Conservation (phyloP, 2,329 filamentous ascomycete genomes). For the Herpomyces periplanetae region DNA sequence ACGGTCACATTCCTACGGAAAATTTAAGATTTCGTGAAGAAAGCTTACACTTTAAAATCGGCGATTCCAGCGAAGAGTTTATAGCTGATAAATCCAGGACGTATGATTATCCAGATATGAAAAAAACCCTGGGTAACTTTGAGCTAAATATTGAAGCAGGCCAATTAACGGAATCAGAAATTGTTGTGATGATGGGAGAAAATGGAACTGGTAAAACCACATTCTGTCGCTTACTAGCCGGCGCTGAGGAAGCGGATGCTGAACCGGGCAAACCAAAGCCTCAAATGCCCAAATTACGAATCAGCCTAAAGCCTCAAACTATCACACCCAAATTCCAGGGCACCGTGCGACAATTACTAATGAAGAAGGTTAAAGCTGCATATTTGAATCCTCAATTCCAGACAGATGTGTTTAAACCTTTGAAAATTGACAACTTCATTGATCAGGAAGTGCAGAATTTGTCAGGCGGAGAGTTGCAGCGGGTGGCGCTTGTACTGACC, state of each 20-base stretch:
- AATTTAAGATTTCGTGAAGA: constrained; percentile 95
- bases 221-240: constrained; percentile 82
- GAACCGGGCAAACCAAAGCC: constrained; percentile 22
- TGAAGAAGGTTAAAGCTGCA: constrained; percentile 94
- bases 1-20: constrained; percentile 88
- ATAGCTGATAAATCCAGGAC: constrained; percentile 42
- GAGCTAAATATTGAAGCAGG: constrained; percentile 41
- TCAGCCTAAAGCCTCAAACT: constrained; percentile 97
- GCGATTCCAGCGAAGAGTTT: constrained; percentile 60
- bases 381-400: constrained; percentile 95
- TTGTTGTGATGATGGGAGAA: constrained; percentile 98
- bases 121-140: constrained; percentile 70
- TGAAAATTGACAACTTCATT: constrained; percentile 95
- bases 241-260: constrained; percentile 70
- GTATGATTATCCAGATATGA: constrained; percentile 59
- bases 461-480: constrained; percentile 94
- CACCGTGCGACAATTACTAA: constrained; percentile 85
- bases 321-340: constrained; percentile 95
- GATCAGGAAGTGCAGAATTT: constrained; percentile 97
- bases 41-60: constrained; percentile 71
- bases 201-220: constrained; percentile 98
- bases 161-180: constrained; percentile 84
- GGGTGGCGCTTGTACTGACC: constrained; percentile 89
- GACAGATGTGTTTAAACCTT: constrained; percentile 96
- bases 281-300: constrained; percentile 82